Evolutionary conservation across 2,329 filamentous ascomycete genomes (phyloP), one percentile per base, ranked within the genome.

Genomic region (Pseudogymnoascus sp.): DNA sequence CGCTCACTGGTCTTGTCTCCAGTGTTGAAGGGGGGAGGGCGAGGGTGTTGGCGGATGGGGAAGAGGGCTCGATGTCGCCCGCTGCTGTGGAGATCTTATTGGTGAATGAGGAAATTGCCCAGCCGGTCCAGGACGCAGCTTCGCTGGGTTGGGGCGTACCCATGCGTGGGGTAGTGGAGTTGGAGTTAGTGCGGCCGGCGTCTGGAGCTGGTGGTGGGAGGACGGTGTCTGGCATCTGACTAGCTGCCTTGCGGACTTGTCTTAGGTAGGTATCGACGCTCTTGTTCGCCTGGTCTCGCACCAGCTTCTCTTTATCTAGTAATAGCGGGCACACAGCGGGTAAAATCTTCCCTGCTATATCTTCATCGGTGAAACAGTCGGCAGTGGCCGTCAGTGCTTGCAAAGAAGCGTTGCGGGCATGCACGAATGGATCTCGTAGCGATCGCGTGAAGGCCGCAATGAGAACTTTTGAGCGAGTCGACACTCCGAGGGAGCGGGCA

Each of bases 51-150:
- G 81, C 81, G 62, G 79, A 76, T 16, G 81, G 73, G 1, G 70
- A 71, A 31, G 70, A 71, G 23, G 77, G 11, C 72, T 93, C 82
- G 67, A 99, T 99, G 64, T 97, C 89, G 16, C 95, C 95, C 7
- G 89, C 89, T 0, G 91, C 92, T 0, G 89, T 78, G 1, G 91
- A 88, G 11, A 97, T 75, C 71, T 96, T 97, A 76, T 97, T 97
- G 1, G 95, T 97, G 73, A 99, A 99, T 1, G 92, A 97, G 0
- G 95, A 97, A 62, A 99, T 97, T 1, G 95, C 95, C 95, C 95
- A 99, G 11, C 95, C 95, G 1, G 95, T 86, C 95, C 95, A 97
- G 3, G 82, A 82, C 2, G 87, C 86, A 21, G 82, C 79, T 62
- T 88, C 82, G 65, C 71, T 75, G 1, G 83, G 78, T 65, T 91